Evolutionary conservation across 108 stramenopile genomes (phyloP), one percentile per base, ranked within the genome.

Genomic region (Nitzschia inconspicua): DNA sequence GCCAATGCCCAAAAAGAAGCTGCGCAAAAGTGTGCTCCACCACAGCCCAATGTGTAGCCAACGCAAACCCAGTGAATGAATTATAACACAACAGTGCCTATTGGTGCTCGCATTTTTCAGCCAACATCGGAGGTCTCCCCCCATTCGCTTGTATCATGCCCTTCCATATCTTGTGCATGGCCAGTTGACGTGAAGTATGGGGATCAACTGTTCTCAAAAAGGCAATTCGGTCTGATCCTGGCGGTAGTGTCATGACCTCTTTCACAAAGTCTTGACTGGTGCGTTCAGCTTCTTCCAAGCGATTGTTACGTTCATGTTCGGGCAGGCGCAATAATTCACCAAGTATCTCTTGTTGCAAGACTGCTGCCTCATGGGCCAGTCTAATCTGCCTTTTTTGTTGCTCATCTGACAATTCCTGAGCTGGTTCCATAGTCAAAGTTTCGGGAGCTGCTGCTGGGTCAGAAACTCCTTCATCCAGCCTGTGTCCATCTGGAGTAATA

Each of bases 131-230:
- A 11, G 47, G 48, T 29, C 29, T 8, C 14, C 61, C 61, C 11
- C 61, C 61, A 47, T 63, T 63, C 31, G 44, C 47, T 23, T 63
- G 44, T 37, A 63, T 10, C 53, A 54, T 54, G 5, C 53, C 53
- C 16, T 34, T 28, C 85, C 82, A 80, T 19, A 88, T 35, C 51
- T 88, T 88, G 49, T 83, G 68, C 29, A 88, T 75, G 6, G 80
- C 63, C 32, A 88, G 42, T 25, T 82, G 47, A 13, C 70, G 68
- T 39, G 82, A 81, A 3, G 59, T 70, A 10, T 62, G 47, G 6
- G 63, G 65, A 72, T 81, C 78, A 11, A 84, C 46, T 5, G 34
- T 56, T 37, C 72, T 70, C 57, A 88, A 60, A 42, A 79, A 66
- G 1, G 52, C 44, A 35, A 88, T 70, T 11, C 86, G 62, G 47